Evolutionary conservation across 2,329 filamentous ascomycete species (phyloP).

Genomic region (Chaetomium strumarium): DNA sequence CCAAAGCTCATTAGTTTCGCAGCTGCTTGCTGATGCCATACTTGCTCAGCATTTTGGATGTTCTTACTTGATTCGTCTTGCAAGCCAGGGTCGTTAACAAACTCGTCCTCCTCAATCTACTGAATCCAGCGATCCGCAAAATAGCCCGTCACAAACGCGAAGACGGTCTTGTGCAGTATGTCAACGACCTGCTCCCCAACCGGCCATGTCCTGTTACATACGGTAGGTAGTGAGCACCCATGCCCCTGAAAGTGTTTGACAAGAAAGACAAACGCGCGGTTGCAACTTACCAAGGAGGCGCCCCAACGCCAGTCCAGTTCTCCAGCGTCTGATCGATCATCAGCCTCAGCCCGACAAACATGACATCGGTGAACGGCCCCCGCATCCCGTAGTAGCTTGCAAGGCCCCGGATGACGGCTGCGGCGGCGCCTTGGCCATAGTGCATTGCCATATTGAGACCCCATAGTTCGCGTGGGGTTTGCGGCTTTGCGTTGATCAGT

Average conservation of each 20-base stretch:
- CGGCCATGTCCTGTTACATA: constrained; percentile 19
- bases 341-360: constrained; percentile 20
- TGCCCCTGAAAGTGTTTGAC: neutral
- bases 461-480: constrained; percentile 12
- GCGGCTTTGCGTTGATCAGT: constrained; percentile 12
- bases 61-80: no score
- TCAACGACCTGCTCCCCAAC: constrained; percentile 21
- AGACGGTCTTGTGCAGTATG: constrained; percentile 21
- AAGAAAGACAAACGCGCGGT: neutral
- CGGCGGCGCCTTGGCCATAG: constrained; percentile 21
- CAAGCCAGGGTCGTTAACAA: no score
- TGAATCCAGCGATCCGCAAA: constrained; percentile 18
- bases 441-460: constrained; percentile 23
- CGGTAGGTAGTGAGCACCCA: neutral
- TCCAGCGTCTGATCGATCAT: constrained; percentile 23
- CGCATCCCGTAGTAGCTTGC: constrained; percentile 17
- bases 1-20: no score
- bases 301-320: constrained; percentile 21
- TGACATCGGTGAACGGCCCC: constrained; percentile 21
- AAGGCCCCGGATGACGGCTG: constrained; percentile 16
- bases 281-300: constrained; percentile 18
- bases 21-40: no score
- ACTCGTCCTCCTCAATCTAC: neutral
- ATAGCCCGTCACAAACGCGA: constrained; percentile 20
- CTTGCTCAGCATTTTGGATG: no score